Conservation (phyloP, 2,329 filamentous ascomycete genomes). For the Aureobasidium pullulans region DNA sequence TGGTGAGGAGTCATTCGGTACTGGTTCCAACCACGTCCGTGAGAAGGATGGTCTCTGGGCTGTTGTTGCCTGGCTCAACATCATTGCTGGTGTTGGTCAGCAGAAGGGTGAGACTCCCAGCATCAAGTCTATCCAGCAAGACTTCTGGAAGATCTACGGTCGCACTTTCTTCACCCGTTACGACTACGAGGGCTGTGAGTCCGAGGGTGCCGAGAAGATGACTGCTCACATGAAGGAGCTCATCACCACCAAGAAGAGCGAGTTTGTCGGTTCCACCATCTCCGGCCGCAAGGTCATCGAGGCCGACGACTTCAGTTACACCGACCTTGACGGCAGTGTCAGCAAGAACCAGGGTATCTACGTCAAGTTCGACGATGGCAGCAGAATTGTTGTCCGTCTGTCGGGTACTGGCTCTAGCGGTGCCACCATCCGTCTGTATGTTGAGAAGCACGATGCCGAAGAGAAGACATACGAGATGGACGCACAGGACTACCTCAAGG, state of each 20-base stretch:
- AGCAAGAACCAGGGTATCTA: slow-evolving; percentile 94
- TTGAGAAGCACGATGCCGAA: slow-evolving; percentile 90
- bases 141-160: slow-evolving; percentile 95
- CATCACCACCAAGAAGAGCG: slow-evolving; percentile 58
- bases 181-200: slow-evolving; percentile 94
- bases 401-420: slow-evolving; percentile 93
- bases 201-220: slow-evolving; percentile 83
- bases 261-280: slow-evolving; percentile 80
- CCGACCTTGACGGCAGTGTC: slow-evolving; percentile 93
- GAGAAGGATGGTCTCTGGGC: slow-evolving; percentile 99
- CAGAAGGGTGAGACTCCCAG: slow-evolving; percentile 74
- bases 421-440: slow-evolving; percentile 92
- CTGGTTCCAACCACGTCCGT: slow-evolving; percentile 95
- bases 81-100: slow-evolving; percentile 88
- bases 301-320: slow-evolving; percentile 96
- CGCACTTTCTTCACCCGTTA: slow-evolving; percentile 99
- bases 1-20: slow-evolving; percentile 96
- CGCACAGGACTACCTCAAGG: slow-evolving; percentile 89
- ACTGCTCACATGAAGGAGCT: slow-evolving; percentile 72
- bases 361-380: slow-evolving; percentile 88
- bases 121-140: slow-evolving; percentile 91
- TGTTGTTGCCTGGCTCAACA: slow-evolving; percentile 95
- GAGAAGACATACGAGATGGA: slow-evolving; percentile 68
- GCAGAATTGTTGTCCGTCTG: slow-evolving; percentile 87
- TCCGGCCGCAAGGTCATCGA: slow-evolving; percentile 76